Evolutionary conservation across 2,329 filamentous ascomycete genomes (phyloP), one percentile per base, ranked within the genome.

Genomic region (Alternaria conjuncta): DNA sequence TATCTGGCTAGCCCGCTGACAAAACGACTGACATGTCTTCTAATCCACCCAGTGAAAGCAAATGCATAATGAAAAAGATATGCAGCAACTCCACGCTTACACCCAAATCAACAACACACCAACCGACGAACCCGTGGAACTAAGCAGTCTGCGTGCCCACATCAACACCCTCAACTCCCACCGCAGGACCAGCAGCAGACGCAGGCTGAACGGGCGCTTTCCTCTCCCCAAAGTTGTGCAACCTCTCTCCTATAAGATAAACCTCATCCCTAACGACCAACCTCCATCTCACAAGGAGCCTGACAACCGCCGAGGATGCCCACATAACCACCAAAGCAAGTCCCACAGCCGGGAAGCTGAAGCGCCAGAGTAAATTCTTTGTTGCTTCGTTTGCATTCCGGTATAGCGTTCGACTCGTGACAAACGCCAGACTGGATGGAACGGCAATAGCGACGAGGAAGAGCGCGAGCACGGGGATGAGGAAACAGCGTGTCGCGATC

Each of bases 171-270:
- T 18, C 36, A 18, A 11, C 36, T 3, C n/a, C n/a, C n/a, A 11
- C 36, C 36, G n/a, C 5, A 41, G 36, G 15, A 41, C n/a, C 3
- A 18, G 36, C 36, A 41, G 36, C 9, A 41, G 36, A 41, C 64
- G 56, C 66, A 44, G 20, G 56, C 57, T 13, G 49, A 36, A 25
- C 20, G 11, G 49, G 28, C 26, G 64, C 70, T 61, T 66, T 75
- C 66, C 63, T 82, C 76, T 91, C 90, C 3, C 93, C 92, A 81
- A 97, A 97, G 79, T 99, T 99, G 82, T 99, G 96, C 74, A 99
- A 81, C 63, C 94, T 84, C 82, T 99, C 95, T 3, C 96, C 96
- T 75, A 98, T 96, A 47, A 99, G 84, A 78, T 99, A 99, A 0
- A 97, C 94, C 81, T 99, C 96, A 78, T 99, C 96, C 43, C 93